phyloP scores from a whole-genome alignment of 2,329 filamentous ascomycete species.

The Colletotrichum scovillei region DNA sequence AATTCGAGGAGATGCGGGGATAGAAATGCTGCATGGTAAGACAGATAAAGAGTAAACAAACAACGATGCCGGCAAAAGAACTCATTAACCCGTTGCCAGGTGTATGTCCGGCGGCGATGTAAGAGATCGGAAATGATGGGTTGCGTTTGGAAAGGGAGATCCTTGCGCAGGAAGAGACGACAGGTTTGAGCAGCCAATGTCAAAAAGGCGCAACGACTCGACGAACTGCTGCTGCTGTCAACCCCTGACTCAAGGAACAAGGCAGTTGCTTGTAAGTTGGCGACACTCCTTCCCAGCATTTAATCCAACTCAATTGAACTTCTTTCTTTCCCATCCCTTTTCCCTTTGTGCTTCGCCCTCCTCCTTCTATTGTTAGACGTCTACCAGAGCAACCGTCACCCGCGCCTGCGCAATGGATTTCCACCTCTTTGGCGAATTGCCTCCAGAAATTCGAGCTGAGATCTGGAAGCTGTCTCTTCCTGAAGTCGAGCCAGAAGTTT shows the following conservation, averaged over 20 bases:
- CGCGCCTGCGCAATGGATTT: neutral
- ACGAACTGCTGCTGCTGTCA: neutral
- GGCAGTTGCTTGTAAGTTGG: neutral
- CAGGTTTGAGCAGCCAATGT: neutral
- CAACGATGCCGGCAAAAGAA: neutral
- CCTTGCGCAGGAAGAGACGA: constrained; percentile 1
- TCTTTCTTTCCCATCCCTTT: neutral
- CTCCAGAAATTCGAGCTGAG: neutral
- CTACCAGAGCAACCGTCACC: neutral
- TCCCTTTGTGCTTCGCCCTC: neutral
- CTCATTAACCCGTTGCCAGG: neutral
- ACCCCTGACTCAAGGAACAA: neutral
- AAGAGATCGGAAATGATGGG: neutral
- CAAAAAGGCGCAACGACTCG: neutral
- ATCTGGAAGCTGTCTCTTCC: constrained; percentile 14
- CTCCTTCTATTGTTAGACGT: neutral
- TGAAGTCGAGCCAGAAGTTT: constrained; percentile 11
- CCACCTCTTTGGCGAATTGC: neutral
- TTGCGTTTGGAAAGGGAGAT: constrained; percentile 10
- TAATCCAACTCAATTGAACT: neutral
- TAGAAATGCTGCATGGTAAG: neutral
- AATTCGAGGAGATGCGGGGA: neutral
- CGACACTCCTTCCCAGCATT: neutral
- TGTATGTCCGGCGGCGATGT: neutral
- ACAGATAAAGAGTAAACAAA: constrained; percentile 24